Base-by-base conservation (phyloP, 2,329 filamentous ascomycete species). In the Diaporthe citriasiana region DNA sequence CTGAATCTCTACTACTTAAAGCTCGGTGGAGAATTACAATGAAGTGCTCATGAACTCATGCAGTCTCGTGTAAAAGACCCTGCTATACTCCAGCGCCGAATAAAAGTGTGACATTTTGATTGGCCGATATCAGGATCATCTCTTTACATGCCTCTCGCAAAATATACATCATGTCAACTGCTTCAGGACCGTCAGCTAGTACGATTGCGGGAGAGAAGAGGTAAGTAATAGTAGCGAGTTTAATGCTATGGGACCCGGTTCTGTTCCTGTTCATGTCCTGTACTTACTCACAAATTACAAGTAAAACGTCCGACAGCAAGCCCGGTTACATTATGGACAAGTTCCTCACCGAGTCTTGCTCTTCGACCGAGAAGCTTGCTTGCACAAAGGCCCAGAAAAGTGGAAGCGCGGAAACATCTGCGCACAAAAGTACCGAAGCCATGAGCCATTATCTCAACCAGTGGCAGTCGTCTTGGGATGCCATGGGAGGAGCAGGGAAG, bases 371-470 rank as follows among this genome's bases (percentile, higher is more conserved):
- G 38, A 42, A 27, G 1, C 4, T 42, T n/a, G 57, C 57, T 38
- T 60, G 57, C 4, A 15, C n/a, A 42, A 5, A 60, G 6, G 7
- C 1, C 15, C 38, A 42, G 27, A 25, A 13, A 19, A 30, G 10
- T 10, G 25, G 15, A 22, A 25, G 35, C n/a, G 7, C 10, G 1
- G n/a, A 27, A 19, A n/a, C 3, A 5, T 19, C 56, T 10, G 2
- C n/a, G 0, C 0, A 17, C 1, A 7, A 7, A 19, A 10, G 13
- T 2, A 7, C 56, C n/a, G 3, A 60, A 9, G 1, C 13, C n/a
- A 60, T 10, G n/a, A 15, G 12, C n/a, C 22, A 60, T 7, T 60
- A 60, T 17, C 57, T 60, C 12, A 60, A 45, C 57, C n/a, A 60
- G 13, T 60, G 57, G 57, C 57, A 60, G 45, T 42, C 35, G 3